Percentiles rank a stretch among this genome's conserved stretches.
phyloP scores from a whole-genome alignment of 1,284 basidiomycete genomes.

The Apiotrichum brassicae region DNA sequence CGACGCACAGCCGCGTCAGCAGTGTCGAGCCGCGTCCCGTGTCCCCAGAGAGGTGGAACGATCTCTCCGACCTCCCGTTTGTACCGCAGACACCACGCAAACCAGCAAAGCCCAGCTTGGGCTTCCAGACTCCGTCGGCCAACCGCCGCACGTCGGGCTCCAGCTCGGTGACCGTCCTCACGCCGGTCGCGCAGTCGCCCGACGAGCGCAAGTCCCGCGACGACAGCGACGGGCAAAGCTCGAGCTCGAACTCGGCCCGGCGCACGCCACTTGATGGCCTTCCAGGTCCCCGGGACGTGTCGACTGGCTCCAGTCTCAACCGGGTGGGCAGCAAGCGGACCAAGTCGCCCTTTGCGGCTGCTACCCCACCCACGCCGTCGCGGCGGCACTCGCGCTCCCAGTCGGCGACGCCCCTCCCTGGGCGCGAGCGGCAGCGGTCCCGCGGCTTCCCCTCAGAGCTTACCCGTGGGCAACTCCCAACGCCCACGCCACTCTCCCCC shows the following conservation, averaged over 20 bases:
- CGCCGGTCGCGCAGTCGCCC: constrained; percentile 28
- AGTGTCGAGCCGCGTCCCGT: background rate
- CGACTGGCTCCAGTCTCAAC: too few species aligned
- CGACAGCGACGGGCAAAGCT: background rate
- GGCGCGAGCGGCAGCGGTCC: background rate
- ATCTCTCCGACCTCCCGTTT: constrained; percentile 24
- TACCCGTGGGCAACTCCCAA: constrained; percentile 33
- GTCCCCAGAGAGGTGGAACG: background rate
- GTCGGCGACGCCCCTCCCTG: constrained; percentile 13
- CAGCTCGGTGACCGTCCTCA: constrained; percentile 23
- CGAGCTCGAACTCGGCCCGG: background rate
- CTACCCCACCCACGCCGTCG: background rate
- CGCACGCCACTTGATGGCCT: too few species aligned
- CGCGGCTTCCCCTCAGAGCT: constrained; percentile 35
- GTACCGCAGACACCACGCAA: constrained; percentile 40
- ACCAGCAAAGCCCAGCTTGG: constrained; percentile 32
- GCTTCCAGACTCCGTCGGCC: constrained; percentile 36
- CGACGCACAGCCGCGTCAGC: constrained; percentile 1
- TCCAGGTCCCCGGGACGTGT: too few species aligned
- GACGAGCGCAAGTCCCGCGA: constrained; percentile 1
- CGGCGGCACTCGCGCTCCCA: constrained; percentile 35
- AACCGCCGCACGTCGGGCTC: constrained; percentile 18
- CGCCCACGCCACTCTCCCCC: constrained; percentile 1
- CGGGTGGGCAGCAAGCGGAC: constrained; percentile 14
- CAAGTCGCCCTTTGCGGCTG: constrained; percentile 14